Conservation (phyloP, 768 basidiomycete species). For the Cyclocybe cylindracea region DNA sequence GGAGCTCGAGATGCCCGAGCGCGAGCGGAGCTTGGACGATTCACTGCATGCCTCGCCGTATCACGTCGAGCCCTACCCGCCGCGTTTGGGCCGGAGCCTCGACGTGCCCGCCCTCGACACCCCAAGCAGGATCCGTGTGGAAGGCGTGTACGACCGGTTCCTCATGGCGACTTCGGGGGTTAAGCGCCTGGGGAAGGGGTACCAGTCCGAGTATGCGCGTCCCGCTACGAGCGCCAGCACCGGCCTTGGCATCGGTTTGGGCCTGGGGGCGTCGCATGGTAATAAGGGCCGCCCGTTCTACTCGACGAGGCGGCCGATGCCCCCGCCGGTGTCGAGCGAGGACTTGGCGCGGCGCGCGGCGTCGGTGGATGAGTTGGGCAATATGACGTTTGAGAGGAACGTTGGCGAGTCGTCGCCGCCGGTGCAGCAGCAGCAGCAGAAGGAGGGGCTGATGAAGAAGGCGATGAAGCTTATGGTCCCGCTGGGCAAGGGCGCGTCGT, state of each 20-base stretch:
- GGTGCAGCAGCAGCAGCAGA: slow-evolving; percentile 31
- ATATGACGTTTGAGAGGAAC: slow-evolving; percentile 40
- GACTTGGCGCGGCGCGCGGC: slow-evolving; percentile 46
- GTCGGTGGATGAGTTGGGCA: slow-evolving; percentile 69
- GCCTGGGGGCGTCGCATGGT: slow-evolving; percentile 21
- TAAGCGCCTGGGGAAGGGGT: slow-evolving; percentile 78
- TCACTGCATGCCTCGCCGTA: slow-evolving; percentile 56
- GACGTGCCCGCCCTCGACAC: slow-evolving; percentile 45
- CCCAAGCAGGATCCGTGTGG: slow-evolving; percentile 59
- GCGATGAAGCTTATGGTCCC: slow-evolving; percentile 81
- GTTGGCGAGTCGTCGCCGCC: slow-evolving; percentile 4
- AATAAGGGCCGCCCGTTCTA: slow-evolving; percentile 47
- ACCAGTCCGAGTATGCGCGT: slow-evolving; percentile 67
- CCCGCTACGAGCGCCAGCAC: slow-evolving; percentile 38
- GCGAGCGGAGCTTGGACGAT: slow-evolving; percentile 47
- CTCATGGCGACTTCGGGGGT: slow-evolving; percentile 82
- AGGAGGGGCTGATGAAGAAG: slow-evolving; percentile 60
- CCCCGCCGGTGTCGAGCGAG: slow-evolving; percentile 72
- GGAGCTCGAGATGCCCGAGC: slow-evolving; percentile 21
- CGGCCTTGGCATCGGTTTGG: slow-evolving; percentile 16
- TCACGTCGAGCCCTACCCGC: slow-evolving; percentile 66
- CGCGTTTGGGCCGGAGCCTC: slow-evolving; percentile 39
- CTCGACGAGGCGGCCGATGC: slow-evolving; percentile 57
- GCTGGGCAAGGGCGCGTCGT: slow-evolving; percentile 57
- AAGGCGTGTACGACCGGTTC: slow-evolving; percentile 81